Base-by-base conservation (phyloP, 805 yeast genomes). In the Wickerhamiella spandovensis region DNA sequence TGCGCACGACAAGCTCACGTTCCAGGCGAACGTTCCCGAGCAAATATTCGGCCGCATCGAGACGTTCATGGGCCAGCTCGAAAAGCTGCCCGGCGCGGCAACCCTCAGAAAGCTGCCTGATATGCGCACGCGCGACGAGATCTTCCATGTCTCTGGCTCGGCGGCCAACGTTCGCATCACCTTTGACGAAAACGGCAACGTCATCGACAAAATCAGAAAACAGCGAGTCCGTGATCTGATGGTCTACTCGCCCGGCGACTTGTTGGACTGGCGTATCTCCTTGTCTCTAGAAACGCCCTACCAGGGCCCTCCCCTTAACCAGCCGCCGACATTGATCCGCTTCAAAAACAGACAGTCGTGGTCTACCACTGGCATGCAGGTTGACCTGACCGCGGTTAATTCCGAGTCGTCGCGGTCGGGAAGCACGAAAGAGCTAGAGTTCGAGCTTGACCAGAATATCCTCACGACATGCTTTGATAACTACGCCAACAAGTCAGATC, bases 201-300 rank as follows among this genome's bases (percentile, higher is more conserved):
- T 59, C 17, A 78, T 79, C 47, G 79, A 78, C 30, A 81, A 81
- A 43, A 83, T 88, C 48, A 79, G 79, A 53, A 88, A 88, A 61
- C 75, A 77, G 56, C 72, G 90, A 49, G 67, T 87, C n/a, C 76
- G 86, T 1, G 87, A 83, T 61, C 64, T 89, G 50, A 74, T 77
- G 58, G 71, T 88, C 20, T 80, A 77, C 59, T 75, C 82, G 49
- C 96, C 96, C 3, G 81, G 84, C 55, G 77, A 84, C 30, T 72
- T 79, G 65, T 81, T 80, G 61, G 97, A 88, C 66, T 71, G 82
- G 57, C 74, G 95, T 57, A 68, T 88, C 37, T 80, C 94, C 5
- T 67, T 89, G 55, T 78, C 86, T 38, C 65, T 84, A 25, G 97
- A 88, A 76, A 63, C 81, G 52, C 95, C 95, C 0, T 75, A 77